These are phyloP conservation scores for Cyclospora cayetanensis DNA, from an alignment of 169 alveolate species.

Conservation along the genomic window DNA sequence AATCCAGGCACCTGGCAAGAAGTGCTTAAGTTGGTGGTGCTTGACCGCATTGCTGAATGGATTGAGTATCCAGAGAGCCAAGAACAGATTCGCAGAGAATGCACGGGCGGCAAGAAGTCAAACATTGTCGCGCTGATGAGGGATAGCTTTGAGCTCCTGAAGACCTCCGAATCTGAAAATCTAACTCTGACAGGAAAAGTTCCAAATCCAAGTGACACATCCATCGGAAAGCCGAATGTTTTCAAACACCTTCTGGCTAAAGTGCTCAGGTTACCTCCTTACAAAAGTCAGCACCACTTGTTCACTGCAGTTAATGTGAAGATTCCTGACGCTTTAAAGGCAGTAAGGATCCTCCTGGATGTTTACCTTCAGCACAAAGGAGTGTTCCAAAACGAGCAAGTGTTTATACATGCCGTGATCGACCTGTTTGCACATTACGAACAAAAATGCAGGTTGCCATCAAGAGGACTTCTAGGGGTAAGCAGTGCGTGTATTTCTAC, in stretches of 20 bases:
- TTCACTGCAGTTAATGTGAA: slow-evolving; percentile 21
- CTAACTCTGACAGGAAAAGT: slow-evolving; percentile 41
- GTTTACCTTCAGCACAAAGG: slow-evolving; percentile 33
- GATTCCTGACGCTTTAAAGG: slow-evolving; percentile 18
- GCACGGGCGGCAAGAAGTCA: slow-evolving; percentile 51
- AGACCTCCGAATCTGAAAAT: slow-evolving; percentile 36
- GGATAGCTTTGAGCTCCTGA: slow-evolving; percentile 49
- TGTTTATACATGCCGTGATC: not conserved
- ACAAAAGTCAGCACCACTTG: slow-evolving; percentile 50
- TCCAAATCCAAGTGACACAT: slow-evolving; percentile 38
- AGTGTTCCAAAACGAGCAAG: slow-evolving; percentile 35
- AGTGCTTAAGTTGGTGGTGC: slow-evolving; percentile 32
- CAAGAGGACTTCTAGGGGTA: slow-evolving; percentile 58
- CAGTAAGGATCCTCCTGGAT: not conserved
- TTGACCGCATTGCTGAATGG: not conserved
- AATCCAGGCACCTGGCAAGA: slow-evolving; percentile 49
- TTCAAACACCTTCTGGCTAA: not conserved
- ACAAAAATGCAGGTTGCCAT: not conserved
- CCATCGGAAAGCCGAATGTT: slow-evolving; percentile 3
- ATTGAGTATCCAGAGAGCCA: not conserved
- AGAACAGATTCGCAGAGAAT: slow-evolving; percentile 21
- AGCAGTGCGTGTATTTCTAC: too few relatives aligned
- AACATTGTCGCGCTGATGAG: slow-evolving; percentile 18
- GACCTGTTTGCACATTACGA: slow-evolving; percentile 58
- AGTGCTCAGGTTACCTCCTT: slow-evolving; percentile 28